Percentiles rank a stretch among this genome's conserved stretches.
Evolutionary conservation across 2,329 filamentous ascomycete genomes (phyloP).

Genomic region (Bipolaris zeicola): DNA sequence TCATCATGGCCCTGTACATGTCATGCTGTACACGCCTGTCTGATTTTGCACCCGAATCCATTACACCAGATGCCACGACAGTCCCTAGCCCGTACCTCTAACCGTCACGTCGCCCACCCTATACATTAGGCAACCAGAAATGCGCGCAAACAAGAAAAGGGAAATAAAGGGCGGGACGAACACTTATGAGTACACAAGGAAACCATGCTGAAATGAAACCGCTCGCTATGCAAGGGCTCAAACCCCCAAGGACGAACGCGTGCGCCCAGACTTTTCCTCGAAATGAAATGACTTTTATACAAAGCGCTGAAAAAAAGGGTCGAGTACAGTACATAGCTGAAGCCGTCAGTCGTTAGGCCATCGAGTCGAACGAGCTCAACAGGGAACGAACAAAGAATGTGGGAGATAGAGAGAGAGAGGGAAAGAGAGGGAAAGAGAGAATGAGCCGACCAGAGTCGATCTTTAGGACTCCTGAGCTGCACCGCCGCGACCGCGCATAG

Average conservation of each 20-base stretch:
- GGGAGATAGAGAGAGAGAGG: background rate
- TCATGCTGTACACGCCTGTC: conserved; percentile 22
- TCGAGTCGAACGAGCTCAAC: conserved; percentile 24
- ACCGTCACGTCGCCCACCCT: conserved; percentile 34
- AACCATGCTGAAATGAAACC: conserved; percentile 42
- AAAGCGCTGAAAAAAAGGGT: conserved; percentile 39
- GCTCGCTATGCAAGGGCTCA: conserved; percentile 49
- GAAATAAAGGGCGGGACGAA: conserved; percentile 30
- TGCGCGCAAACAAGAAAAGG: conserved; percentile 32
- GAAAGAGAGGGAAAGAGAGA: background rate
- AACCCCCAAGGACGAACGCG: conserved; percentile 34
- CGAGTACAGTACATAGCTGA: conserved; percentile 46
- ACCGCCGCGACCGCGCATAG: conserved; percentile 54
- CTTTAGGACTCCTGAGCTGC: conserved; percentile 44
- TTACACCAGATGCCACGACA: conserved; percentile 24
- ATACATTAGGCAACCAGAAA: conserved; percentile 35
- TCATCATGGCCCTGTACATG: conserved; percentile 17
- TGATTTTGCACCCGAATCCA: conserved; percentile 22
- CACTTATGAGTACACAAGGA: conserved; percentile 36
- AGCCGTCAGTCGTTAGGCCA: conserved; percentile 45
- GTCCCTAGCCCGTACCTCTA: conserved; percentile 24
- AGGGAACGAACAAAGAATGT: conserved; percentile 16
- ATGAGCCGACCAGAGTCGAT: conserved; percentile 1
- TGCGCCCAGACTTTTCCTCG: conserved; percentile 45
- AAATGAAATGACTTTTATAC: conserved; percentile 47